These are phyloP conservation scores for Barnettozyma salicaria DNA, from an alignment of 805 yeast species.

Conservation along the genomic window DNA sequence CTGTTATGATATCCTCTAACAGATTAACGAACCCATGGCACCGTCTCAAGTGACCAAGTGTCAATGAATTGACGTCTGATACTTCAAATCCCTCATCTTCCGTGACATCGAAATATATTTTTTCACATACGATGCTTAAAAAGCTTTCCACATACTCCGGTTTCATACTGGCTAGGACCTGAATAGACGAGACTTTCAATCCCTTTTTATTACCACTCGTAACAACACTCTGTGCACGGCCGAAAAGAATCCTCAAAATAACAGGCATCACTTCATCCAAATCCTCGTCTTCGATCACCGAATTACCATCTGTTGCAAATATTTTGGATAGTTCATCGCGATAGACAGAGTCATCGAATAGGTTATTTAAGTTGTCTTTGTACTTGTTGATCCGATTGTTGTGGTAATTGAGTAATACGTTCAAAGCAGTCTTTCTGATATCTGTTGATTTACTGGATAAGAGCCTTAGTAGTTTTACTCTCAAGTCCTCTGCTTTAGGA, in stretches of 20 bases:
- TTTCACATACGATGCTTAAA: slow-evolving; percentile 54
- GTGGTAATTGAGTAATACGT: slow-evolving; percentile 61
- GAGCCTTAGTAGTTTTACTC: slow-evolving; percentile 44
- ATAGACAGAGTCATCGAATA: slow-evolving; percentile 77
- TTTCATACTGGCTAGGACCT: slow-evolving; percentile 52
- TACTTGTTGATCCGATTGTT: slow-evolving; percentile 56
- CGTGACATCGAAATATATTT: slow-evolving; percentile 38
- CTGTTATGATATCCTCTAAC: slow-evolving; percentile 46
- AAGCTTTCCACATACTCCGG: slow-evolving; percentile 51
- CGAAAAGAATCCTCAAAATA: slow-evolving; percentile 73
- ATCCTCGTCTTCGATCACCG: slow-evolving; percentile 57
- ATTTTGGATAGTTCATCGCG: slow-evolving; percentile 77
- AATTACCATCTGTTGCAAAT: slow-evolving; percentile 45
- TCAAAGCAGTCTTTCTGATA: slow-evolving; percentile 68
- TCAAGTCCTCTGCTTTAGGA: slow-evolving; percentile 46
- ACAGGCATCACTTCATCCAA: slow-evolving; percentile 57
- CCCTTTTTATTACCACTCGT: slow-evolving; percentile 67
- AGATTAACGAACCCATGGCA: slow-evolving; percentile 62
- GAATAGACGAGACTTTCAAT: slow-evolving; percentile 63
- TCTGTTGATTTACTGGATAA: slow-evolving; percentile 56
- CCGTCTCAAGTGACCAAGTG: slow-evolving; percentile 37
- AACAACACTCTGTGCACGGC: slow-evolving; percentile 69
- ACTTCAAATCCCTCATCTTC: slow-evolving; percentile 15
- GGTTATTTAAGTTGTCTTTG: slow-evolving; percentile 61
- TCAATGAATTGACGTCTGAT: slow-evolving; percentile 23